These are phyloP conservation scores for Exophiala mesophila DNA, from an alignment of 2,329 filamentous ascomycete genomes.

Conservation along the genomic window DNA sequence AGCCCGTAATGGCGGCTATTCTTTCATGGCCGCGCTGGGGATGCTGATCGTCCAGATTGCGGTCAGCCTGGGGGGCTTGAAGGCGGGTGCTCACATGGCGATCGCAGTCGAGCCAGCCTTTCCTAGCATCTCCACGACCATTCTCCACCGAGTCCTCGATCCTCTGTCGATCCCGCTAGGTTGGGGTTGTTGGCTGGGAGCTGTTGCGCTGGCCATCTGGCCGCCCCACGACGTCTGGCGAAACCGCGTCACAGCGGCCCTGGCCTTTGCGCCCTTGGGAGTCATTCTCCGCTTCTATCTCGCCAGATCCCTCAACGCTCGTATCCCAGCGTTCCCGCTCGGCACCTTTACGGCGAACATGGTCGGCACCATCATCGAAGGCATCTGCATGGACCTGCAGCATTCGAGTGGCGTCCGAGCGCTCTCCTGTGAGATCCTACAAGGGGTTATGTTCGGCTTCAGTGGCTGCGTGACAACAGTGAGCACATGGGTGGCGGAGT, in stretches of 20 bases:
- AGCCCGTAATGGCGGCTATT: constrained; percentile 62
- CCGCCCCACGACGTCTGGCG: constrained; percentile 65
- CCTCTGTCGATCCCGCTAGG: constrained; percentile 56
- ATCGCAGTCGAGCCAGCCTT: constrained; percentile 51
- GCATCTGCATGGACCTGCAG: constrained; percentile 68
- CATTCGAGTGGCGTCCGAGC: constrained; percentile 37
- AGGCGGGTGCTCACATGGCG: constrained; percentile 67
- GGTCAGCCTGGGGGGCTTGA: constrained; percentile 62
- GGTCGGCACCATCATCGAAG: constrained; percentile 65
- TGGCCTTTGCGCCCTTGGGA: constrained; percentile 73
- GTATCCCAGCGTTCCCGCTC: constrained; percentile 62
- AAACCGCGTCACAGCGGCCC: constrained; percentile 62
- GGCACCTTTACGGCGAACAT: constrained; percentile 78
- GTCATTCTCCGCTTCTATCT: constrained; percentile 67
- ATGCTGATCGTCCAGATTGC: constrained; percentile 64
- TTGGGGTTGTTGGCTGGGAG: constrained; percentile 66
- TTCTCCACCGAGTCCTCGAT: constrained; percentile 58
- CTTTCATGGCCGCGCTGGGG: constrained; percentile 68
- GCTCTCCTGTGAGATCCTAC: constrained; percentile 58
- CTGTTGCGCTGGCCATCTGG: constrained; percentile 61
- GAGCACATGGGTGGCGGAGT: constrained; percentile 58
- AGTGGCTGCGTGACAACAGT: constrained; percentile 61
- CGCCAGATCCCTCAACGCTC: constrained; percentile 61
- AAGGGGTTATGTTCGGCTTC: constrained; percentile 59
- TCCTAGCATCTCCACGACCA: constrained; percentile 52